Conservation (phyloP, 495 filamentous ascomycete genomes). For the Aspergillus heteromorphus region DNA sequence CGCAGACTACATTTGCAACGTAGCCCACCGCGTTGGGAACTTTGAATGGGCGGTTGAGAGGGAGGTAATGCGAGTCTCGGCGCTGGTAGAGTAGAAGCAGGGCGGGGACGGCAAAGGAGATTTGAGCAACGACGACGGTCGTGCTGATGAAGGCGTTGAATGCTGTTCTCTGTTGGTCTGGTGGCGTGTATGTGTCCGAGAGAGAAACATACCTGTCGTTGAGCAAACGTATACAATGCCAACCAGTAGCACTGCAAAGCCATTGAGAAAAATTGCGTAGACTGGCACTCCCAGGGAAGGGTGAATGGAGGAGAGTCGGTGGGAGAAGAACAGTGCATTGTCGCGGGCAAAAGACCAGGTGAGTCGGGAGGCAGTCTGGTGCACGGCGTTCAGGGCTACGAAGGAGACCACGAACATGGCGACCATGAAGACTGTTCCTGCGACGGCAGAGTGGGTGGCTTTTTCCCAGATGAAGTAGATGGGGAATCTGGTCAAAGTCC, state of each 20-base stretch:
- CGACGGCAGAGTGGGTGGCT: slow-evolving; percentile 25
- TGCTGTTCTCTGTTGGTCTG: slow-evolving; percentile 5
- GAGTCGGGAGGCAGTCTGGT: slow-evolving; percentile 37
- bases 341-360: slow-evolving; percentile 43
- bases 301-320: slow-evolving; percentile 13
- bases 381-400: slow-evolving; percentile 28
- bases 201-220: slow-evolving; percentile 15
- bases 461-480: slow-evolving; percentile 30
- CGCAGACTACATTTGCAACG: slow-evolving; percentile 11
- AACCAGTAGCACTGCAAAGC: slow-evolving; percentile 19
- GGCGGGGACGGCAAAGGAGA: slow-evolving; percentile 25
- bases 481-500: slow-evolving; percentile 17
- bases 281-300: slow-evolving; percentile 20
- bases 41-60: slow-evolving; percentile 9
- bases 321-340: slow-evolving; percentile 25
- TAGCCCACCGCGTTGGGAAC: slow-evolving; percentile 18
- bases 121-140: slow-evolving; percentile 21
- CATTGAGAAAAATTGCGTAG: slow-evolving; percentile 22
- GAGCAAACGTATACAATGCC: slow-evolving; percentile 29
- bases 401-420: slow-evolving; percentile 25
- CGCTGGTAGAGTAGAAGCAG: slow-evolving; percentile 15
- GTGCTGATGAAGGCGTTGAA: slow-evolving; percentile 29
- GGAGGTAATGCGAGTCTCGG: slow-evolving; percentile 12
- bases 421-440: slow-evolving; percentile 27
- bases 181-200: slow-evolving; percentile 1